These are phyloP conservation scores for Camellia oleifera DNA, from an alignment of 179 eudicot genomes.

Conservation along the genomic window DNA sequence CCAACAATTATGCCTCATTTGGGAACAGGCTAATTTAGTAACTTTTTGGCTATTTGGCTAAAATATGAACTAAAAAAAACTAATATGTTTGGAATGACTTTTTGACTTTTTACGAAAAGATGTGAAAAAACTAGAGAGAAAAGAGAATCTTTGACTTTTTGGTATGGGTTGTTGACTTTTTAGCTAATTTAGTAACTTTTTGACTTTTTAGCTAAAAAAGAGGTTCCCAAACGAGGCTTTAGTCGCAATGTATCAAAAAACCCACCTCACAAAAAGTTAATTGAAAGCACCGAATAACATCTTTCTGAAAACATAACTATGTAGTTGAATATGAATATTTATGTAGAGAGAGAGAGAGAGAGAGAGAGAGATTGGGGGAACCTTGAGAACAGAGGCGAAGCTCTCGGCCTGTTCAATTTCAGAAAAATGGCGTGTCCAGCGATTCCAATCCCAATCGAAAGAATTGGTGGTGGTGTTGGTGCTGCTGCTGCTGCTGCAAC, in stretches of 20 bases:
- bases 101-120: too few relatives aligned
- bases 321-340: neutral
- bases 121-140: too few relatives aligned
- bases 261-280: neutral
- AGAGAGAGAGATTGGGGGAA: slow-evolving; percentile 13
- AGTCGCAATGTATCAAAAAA: neutral
- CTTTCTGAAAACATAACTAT: neutral
- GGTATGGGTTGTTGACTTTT: too few relatives aligned
- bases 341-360: neutral
- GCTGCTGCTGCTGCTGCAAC: slow-evolving; percentile 25
- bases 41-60: too few relatives aligned
- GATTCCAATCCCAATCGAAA: slow-evolving; percentile 86
- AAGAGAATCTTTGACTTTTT: too few relatives aligned
- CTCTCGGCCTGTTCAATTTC: slow-evolving; percentile 86
- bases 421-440: slow-evolving; percentile 81
- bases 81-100: too few relatives aligned
- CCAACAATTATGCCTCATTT: neutral
- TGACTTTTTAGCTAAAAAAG: too few relatives aligned
- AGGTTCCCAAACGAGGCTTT: too few relatives aligned
- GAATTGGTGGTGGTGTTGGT: slow-evolving; percentile 7
- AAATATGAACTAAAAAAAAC: too few relatives aligned
- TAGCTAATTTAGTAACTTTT: too few relatives aligned
- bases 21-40: too few relatives aligned
- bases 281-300: neutral
- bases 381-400: slow-evolving; percentile 78